These are phyloP conservation scores for Nicotiana benthamiana DNA, from an alignment of 257 asterid genomes.

Conservation along the genomic window DNA sequence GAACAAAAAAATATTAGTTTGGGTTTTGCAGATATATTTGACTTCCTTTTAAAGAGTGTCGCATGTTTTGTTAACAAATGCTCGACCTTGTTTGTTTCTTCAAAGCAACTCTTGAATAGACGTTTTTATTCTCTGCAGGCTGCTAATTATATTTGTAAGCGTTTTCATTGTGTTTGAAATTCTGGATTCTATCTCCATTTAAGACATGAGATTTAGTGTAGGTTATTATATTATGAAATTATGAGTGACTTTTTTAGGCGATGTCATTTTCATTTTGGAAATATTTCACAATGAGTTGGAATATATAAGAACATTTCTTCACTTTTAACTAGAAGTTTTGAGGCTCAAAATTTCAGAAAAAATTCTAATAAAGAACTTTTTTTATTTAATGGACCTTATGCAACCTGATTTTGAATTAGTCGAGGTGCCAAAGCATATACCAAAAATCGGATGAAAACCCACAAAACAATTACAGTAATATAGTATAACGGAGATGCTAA, in stretches of 20 bases:
- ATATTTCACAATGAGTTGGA: not conserved
- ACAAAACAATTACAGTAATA: not conserved
- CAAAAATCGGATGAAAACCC: no score
- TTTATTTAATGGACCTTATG: no score
- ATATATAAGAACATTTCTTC: no score
- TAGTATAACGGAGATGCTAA: not conserved
- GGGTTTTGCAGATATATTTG: not conserved
- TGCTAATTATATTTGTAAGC: not conserved
- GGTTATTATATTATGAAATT: not conserved
- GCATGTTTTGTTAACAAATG: not conserved
- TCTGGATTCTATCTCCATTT: not conserved
- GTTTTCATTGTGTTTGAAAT: not conserved
- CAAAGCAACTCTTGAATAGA: not conserved
- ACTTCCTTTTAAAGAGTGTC: not conserved
- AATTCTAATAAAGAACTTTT: no score
- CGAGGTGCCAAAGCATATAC: no score
- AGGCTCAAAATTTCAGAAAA: no score
- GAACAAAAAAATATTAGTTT: not conserved
- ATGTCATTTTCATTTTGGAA: not conserved
- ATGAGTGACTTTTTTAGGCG: not conserved
- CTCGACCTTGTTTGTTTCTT: not conserved
- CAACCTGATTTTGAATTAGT: no score
- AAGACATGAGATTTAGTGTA: no score
- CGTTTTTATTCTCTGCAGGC: not conserved
- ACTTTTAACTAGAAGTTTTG: no score